Percentiles rank a stretch among this genome's conserved stretches.
These are phyloP conservation scores for Camelina hispida DNA, from an alignment of 345 rosid genomes.

Conservation along the genomic window DNA sequence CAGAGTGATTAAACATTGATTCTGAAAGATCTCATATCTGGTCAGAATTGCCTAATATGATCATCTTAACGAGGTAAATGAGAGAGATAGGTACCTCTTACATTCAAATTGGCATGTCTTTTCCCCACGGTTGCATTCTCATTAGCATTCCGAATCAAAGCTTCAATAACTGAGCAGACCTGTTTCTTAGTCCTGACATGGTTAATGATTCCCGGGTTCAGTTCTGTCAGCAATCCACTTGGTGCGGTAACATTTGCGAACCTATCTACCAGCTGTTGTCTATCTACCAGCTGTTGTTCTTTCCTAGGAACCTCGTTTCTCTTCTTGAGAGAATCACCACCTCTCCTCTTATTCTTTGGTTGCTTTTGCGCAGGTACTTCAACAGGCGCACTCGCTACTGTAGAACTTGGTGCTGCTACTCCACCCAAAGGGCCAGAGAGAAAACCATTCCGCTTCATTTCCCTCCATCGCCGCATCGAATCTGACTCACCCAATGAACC, in stretches of 20 bases:
- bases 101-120: constrained; percentile 41
- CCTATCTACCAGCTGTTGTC: constrained; percentile 77
- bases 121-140: constrained; percentile 40
- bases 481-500: constrained; percentile 64
- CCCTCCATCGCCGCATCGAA: constrained; percentile 76
- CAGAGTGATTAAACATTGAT: constrained; percentile 38
- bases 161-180: constrained; percentile 89
- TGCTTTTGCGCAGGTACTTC: constrained; percentile 71
- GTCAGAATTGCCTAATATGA: constrained; percentile 37
- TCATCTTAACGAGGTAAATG: constrained; percentile 43
- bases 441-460: constrained; percentile 92
- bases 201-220: constrained; percentile 94
- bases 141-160: constrained; percentile 64
- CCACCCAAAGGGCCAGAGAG: constrained; percentile 79
- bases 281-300: constrained; percentile 75
- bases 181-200: constrained; percentile 87
- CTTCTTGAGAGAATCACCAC: constrained; percentile 57
- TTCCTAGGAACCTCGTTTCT: constrained; percentile 40
- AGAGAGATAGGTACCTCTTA: constrained; percentile 46
- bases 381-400: constrained; percentile 54
- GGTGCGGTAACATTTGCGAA: constrained; percentile 88
- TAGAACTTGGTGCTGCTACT: constrained; percentile 49
- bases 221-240: constrained; percentile 80
- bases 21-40: constrained; percentile 31
- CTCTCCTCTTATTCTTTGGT: constrained; percentile 65